Conservation (phyloP, 176 grass and related monocot species). For the Oryza rufipogon region DNA sequence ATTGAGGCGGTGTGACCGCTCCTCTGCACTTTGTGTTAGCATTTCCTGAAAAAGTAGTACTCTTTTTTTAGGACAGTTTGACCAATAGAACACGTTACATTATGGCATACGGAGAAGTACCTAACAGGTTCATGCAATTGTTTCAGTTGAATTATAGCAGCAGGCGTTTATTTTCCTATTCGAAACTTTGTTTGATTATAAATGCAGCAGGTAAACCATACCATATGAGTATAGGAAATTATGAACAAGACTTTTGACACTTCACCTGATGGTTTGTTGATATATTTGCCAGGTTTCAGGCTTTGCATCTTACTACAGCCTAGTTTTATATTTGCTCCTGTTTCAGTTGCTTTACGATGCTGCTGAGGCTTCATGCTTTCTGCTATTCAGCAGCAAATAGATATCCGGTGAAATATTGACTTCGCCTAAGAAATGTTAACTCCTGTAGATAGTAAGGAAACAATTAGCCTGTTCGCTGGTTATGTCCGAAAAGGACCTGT, state of each 20-base stretch:
- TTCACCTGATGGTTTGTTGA: conserved; percentile 67
- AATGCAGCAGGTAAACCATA: not conserved
- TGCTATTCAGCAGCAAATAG: not conserved
- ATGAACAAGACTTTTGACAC: conserved; percentile 12
- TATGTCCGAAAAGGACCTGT: not conserved
- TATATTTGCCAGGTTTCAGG: conserved; percentile 58
- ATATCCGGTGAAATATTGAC: conserved; percentile 19
- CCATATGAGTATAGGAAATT: not conserved
- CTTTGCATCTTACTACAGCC: conserved; percentile 53
- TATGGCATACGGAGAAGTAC: not conserved
- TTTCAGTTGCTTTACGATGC: conserved; percentile 39
- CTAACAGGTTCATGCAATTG: conserved; percentile 5
- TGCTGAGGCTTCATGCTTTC: conserved; percentile 58
- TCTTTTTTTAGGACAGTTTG: conserved; percentile 22
- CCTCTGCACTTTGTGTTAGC: conserved; percentile 25
- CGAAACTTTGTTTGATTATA: not conserved
- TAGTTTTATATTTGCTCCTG: conserved; percentile 46
- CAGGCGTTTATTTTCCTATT: conserved; percentile 10
- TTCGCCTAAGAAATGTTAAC: not conserved
- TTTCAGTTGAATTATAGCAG: not conserved
- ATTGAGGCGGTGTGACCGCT: conserved; percentile 27
- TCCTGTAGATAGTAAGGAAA: conserved; percentile 26
- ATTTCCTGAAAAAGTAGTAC: conserved; percentile 61
- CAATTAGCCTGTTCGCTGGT: not conserved
- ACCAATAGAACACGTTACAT: not conserved